Evolutionary conservation across 805 yeast genomes (phyloP).

Genomic region (Kazachstania bromeliacearum): DNA sequence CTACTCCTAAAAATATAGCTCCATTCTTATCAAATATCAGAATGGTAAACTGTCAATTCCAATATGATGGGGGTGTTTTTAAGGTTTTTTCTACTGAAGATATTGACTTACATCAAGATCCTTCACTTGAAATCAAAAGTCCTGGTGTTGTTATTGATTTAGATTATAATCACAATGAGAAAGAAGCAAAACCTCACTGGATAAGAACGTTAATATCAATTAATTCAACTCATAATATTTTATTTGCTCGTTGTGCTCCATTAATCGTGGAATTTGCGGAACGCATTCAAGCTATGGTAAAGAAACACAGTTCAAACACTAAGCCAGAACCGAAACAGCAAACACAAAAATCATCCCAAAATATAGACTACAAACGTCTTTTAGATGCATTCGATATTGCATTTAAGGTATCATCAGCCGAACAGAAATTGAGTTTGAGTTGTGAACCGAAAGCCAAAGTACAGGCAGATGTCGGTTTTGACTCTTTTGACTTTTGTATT

Average conservation of each 20-base stretch:
- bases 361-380: conserved; percentile 35
- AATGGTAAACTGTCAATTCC: conserved; percentile 42
- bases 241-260: conserved; percentile 73
- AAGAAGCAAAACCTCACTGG: conserved; percentile 17
- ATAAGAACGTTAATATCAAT: conserved; percentile 22
- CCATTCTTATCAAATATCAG: conserved; percentile 22
- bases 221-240: conserved; percentile 54
- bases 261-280: conserved; percentile 51
- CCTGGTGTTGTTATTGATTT: conserved; percentile 61
- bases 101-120: conserved; percentile 31
- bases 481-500: conserved; percentile 52
- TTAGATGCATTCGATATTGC: conserved; percentile 51
- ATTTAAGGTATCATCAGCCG: conserved; percentile 53
- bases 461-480: conserved; percentile 71
- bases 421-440: conserved; percentile 67
- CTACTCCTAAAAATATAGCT: conserved; percentile 7
- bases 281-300: conserved; percentile 42
- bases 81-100: conserved; percentile 32
- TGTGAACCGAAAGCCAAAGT: conserved; percentile 94
- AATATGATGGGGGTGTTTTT: conserved; percentile 64
- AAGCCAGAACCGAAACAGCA: not conserved
- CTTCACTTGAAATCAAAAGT: conserved; percentile 56
- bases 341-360: conserved; percentile 4
- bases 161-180: conserved; percentile 34
- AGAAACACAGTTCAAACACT: conserved; percentile 16